Base-by-base conservation (phyloP, 768 basidiomycete species). In the Trichaptum fuscoviolaceum region DNA sequence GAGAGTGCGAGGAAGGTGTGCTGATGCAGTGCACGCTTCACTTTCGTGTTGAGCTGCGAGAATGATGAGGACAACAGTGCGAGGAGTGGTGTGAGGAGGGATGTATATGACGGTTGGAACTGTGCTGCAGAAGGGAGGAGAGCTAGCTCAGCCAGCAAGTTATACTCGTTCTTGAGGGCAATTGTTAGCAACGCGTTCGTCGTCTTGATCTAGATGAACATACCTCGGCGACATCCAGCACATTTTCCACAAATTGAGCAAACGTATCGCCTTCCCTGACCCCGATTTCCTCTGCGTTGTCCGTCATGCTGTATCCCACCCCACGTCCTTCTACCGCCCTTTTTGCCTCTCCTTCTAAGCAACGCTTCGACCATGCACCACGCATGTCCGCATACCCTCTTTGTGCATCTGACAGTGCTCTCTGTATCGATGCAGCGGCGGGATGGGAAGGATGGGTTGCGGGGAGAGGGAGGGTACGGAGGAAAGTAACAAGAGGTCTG, bases 371-470 rank as follows among this genome's bases (percentile, higher is more conserved):
- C 93, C 93, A 94, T 15, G 79, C 82, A 12, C 92, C 91, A 27
- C 93, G 84, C 91, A 94, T 94, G 69, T 93, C 92, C 0, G 91
- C 92, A 68, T 91, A 93, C 0, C 92, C 92, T 65, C 83, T 82
- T 75, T 92, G 91, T 7, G 91, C 91, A 23, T 94, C 92, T 71
- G 82, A 86, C 8, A 95, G 75, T 1, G 89, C 87, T 1, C 82
- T 72, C 24, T 86, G 77, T 58, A 93, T 93, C 2, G 80, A 79
- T 5, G 80, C 81, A 0, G 91, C 85, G 7, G 90, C 90, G 0
- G 90, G 91, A 72, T 94, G 92, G 0, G 92, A 91, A 1, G 92
- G 92, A 70, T 94, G 91, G 0, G 92, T 92, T 0, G 88, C 79
- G 0, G 92, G 92, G 0, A 92, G 73, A 0, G 92, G 92, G 7